Evolutionary conservation across 1,284 basidiomycete genomes (phyloP).

Genomic region (Mycosarcoma mackinlayi): DNA sequence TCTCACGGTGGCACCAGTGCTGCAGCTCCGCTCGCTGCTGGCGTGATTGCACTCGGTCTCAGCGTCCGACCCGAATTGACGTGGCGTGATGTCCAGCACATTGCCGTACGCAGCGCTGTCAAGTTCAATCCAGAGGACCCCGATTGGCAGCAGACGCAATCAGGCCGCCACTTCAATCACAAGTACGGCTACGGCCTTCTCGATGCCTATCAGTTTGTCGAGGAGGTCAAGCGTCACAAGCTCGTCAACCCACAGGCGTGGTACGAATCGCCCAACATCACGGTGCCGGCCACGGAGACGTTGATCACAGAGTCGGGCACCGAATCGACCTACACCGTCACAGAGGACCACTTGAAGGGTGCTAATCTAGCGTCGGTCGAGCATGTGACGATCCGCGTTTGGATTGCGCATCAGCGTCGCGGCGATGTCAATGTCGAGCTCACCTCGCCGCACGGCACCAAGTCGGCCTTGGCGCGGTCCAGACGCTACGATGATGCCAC

Average conservation of each 20-base stretch:
- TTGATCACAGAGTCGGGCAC: conserved; percentile 78
- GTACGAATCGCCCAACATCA: conserved; percentile 67
- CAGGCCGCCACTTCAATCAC: conserved; percentile 87
- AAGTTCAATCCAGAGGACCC: conserved; percentile 88
- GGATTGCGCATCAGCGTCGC: conserved; percentile 85
- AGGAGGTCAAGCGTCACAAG: conserved; percentile 82
- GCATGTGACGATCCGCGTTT: conserved; percentile 91
- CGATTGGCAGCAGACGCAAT: conserved; percentile 89
- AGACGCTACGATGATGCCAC: conserved; percentile 78
- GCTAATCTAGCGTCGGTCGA: conserved; percentile 89
- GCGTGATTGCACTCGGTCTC: conserved; percentile 64
- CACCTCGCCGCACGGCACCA: conserved; percentile 84
- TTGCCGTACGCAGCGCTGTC: conserved; percentile 82
- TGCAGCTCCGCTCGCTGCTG: conserved; percentile 87
- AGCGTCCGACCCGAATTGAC: conserved; percentile 79
- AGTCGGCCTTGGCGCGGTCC: conserved; percentile 82
- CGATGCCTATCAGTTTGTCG: conserved; percentile 85
- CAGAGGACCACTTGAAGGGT: conserved; percentile 76
- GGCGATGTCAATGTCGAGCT: conserved; percentile 95
- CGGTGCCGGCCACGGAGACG: conserved; percentile 44
- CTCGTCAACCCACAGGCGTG: conserved; percentile 95
- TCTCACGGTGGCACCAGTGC: conserved; percentile 96
- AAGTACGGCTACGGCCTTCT: conserved; percentile 96
- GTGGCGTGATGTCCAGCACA: conserved; percentile 96
- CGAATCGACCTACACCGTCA: conserved; percentile 77